A percentile compares a stretch with the other conserved stretches of the same genome.
These are phyloP conservation scores for Glycine tomentella DNA, from an alignment of 306 rosid genomes.

Conservation along the genomic window DNA sequence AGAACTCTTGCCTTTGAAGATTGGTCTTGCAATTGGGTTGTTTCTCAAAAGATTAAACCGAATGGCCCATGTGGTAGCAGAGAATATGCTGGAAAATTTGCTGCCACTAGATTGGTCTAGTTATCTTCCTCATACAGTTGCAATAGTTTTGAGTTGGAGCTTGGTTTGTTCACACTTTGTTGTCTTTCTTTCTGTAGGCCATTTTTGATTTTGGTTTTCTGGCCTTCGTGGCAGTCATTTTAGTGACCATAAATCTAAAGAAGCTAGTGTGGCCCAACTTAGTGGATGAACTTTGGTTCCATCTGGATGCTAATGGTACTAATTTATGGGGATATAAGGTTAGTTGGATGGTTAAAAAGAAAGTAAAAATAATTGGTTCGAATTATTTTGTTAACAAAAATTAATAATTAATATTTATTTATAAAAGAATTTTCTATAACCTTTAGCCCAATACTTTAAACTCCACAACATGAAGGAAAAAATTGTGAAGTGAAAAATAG, in stretches of 20 bases:
- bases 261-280: slow-evolving; percentile 15
- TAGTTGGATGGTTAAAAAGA: no score
- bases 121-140: no score
- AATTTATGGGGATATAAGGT: background rate
- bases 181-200: no score
- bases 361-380: no score
- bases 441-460: background rate
- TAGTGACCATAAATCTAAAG: background rate
- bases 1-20: no score
- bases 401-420: no score
- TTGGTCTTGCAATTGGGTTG: slow-evolving; percentile 38
- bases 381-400: no score
- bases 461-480: background rate
- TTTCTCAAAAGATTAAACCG: background rate
- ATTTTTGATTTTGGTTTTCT: no score
- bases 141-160: no score
- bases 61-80: slow-evolving; percentile 6
- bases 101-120: background rate
- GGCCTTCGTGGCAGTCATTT: no score
- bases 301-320: background rate
- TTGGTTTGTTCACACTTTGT: no score
- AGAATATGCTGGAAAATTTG: slow-evolving; percentile 31
- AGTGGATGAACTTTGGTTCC: background rate
- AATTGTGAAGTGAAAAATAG: background rate
- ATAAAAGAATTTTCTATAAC: background rate